Evolutionary conservation across 2,329 filamentous ascomycete genomes (phyloP).

Genomic region (Colletotrichum tanaceti): DNA sequence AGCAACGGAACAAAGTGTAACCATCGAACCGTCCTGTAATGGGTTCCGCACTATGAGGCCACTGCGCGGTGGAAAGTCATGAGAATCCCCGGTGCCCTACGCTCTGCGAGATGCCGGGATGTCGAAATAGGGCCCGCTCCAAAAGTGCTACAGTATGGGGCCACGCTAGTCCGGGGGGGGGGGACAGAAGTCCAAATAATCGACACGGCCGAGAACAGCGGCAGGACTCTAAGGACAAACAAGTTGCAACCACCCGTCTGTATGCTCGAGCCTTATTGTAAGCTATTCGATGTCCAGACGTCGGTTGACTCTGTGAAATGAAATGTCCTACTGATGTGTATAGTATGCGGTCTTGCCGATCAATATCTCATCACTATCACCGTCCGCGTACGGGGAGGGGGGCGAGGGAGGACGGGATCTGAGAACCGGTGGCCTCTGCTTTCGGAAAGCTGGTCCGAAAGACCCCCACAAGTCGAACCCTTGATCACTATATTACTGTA

Average conservation of each 20-base stretch:
- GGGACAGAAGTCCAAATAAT: background rate
- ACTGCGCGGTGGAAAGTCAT: background rate
- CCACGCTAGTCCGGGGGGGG: background rate
- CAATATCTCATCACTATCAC: background rate
- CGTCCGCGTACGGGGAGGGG: background rate
- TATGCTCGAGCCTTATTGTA: background rate
- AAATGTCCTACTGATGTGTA: background rate
- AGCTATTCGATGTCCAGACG: background rate
- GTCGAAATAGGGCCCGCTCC: slow-evolving; percentile 14
- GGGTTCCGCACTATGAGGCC: background rate
- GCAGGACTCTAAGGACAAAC: background rate
- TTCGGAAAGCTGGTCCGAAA: slow-evolving; percentile 7
- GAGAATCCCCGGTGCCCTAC: background rate
- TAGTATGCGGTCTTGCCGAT: background rate
- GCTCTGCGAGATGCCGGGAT: slow-evolving; percentile 10
- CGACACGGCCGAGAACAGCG: slow-evolving; percentile 4
- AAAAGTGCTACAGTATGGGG: slow-evolving; percentile 12
- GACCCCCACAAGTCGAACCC: slow-evolving; percentile 4
- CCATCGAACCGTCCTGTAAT: background rate
- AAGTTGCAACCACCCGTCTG: background rate
- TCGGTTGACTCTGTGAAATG: background rate
- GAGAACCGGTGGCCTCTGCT: slow-evolving; percentile 13
- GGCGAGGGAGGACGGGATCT: background rate
- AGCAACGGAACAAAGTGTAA: background rate
- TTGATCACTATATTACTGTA: background rate